Percentiles rank a stretch among this genome's conserved stretches.
Conservation (phyloP, 2,329 filamentous ascomycete genomes). For the Penicillium polonicum region DNA sequence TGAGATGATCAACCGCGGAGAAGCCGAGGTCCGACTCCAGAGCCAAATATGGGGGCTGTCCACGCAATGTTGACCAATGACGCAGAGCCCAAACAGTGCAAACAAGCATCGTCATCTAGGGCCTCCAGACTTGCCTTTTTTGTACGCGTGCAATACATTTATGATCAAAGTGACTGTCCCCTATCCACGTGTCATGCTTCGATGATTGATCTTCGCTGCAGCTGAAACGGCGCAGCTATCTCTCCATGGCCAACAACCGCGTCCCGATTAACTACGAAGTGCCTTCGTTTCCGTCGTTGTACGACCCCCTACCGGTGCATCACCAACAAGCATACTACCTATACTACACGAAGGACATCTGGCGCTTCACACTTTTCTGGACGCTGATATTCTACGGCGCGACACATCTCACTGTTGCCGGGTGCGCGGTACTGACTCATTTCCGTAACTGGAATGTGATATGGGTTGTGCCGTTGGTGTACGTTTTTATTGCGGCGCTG, state of each 20-base stretch:
- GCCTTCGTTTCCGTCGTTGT: conserved; percentile 77
- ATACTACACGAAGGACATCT: conserved; percentile 73
- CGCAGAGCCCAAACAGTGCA: conserved; percentile 33
- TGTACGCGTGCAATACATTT: not conserved
- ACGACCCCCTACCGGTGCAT: conserved; percentile 65
- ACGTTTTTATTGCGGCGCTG: conserved; percentile 67
- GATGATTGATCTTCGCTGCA: not conserved
- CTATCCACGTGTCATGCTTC: not conserved
- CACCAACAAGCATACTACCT: conserved; percentile 62
- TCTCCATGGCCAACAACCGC: conserved; percentile 39
- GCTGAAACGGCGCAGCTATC: conserved; percentile 2
- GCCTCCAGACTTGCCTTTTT: conserved; percentile 2
- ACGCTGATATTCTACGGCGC: conserved; percentile 74
- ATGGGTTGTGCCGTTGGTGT: conserved; percentile 71
- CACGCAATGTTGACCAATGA: not conserved
- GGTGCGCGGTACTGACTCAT: conserved; percentile 72
- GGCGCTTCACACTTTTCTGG: conserved; percentile 86
- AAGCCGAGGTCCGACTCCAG: conserved; percentile 34
- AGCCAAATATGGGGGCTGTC: conserved; percentile 26
- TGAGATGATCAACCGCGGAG: conserved; percentile 28
- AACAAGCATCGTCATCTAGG: conserved; percentile 24
- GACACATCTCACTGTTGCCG: conserved; percentile 70
- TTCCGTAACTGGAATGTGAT: conserved; percentile 51
- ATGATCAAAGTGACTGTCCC: not conserved
- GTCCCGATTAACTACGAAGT: conserved; percentile 61